phyloP scores from a whole-genome alignment of 192 early-diverging fungal genomes.

The Rhizophagus clarus region DNA sequence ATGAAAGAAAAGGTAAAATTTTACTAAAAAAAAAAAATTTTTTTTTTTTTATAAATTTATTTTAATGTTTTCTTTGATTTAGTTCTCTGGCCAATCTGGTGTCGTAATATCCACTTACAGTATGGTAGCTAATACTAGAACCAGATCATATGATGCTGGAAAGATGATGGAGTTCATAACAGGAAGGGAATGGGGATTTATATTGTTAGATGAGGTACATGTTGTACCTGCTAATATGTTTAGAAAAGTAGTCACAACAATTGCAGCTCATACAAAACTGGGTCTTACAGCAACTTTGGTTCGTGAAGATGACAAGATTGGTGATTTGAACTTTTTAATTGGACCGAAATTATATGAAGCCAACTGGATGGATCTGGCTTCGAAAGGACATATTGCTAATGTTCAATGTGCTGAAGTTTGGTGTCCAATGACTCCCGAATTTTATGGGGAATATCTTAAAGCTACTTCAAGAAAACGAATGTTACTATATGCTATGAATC shows the following conservation, averaged over 20 bases:
- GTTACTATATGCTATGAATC: conserved; percentile 94
- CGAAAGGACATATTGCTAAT: conserved; percentile 95
- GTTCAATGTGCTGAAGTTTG: conserved; percentile 99
- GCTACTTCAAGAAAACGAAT: conserved; percentile 81
- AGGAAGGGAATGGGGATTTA: conserved; percentile 94
- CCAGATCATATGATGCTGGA: conserved; percentile 89
- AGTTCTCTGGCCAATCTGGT: conserved; percentile 83
- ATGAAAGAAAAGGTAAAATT: conserved; percentile 71
- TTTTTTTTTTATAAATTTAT: background rate
- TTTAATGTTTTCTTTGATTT: background rate
- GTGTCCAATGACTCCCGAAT: conserved; percentile 97
- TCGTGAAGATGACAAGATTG: conserved; percentile 98
- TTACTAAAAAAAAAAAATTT: too few relatives aligned
- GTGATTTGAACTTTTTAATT: conserved; percentile 95
- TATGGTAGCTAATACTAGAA: conserved; percentile 94
- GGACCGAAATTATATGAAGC: conserved; percentile 99
- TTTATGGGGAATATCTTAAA: conserved; percentile 90
- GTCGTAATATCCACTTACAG: conserved; percentile 97
- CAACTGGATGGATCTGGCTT: conserved; percentile 99
- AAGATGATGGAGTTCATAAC: conserved; percentile 96
- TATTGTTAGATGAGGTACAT: conserved; percentile 98
- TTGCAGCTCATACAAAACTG: conserved; percentile 94
- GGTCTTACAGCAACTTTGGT: conserved; percentile 98
- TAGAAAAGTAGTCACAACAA: conserved; percentile 86
- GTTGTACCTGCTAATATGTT: conserved; percentile 98